Conservation (phyloP, 768 basidiomycete species). For the Pisolithus orientalis region DNA sequence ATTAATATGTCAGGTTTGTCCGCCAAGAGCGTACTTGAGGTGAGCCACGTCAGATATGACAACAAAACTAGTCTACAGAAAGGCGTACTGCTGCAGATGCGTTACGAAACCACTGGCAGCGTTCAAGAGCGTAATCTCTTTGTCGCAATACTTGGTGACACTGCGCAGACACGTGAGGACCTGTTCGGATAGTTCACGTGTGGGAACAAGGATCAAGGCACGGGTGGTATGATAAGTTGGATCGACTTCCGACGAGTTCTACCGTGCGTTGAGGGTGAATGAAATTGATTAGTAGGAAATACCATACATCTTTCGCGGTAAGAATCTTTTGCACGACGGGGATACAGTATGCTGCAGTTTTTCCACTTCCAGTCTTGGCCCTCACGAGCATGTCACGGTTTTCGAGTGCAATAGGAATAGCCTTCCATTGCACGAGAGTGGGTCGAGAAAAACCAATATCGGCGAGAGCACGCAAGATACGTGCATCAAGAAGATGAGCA, state of each 20-base stretch:
- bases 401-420: conserved; percentile 88
- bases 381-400: conserved; percentile 87
- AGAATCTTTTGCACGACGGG: conserved; percentile 88
- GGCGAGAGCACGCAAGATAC: conserved; percentile 83
- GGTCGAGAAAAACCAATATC: conserved; percentile 87
- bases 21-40: conserved; percentile 44
- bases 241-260: conserved; percentile 36
- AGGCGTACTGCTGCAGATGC: conserved; percentile 65
- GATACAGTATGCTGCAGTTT: conserved; percentile 93
- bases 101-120: conserved; percentile 64
- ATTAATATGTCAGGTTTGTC: conserved; percentile 79
- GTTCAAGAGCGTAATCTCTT: conserved; percentile 65
- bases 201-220: conserved; percentile 80
- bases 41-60: background rate
- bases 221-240: conserved; percentile 53
- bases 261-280: background rate
- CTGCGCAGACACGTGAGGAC: conserved; percentile 62
- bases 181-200: conserved; percentile 90
- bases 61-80: background rate
- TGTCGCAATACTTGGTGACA: conserved; percentile 74
- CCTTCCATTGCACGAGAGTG: conserved; percentile 86
- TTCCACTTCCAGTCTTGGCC: conserved; percentile 93
- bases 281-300: background rate
- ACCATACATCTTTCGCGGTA: conserved; percentile 67
- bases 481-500: conserved; percentile 74